Percentiles rank a stretch among this genome's conserved stretches.
Conservation (phyloP, 1,284 basidiomycete species). For the Porogramme epimiltina region DNA sequence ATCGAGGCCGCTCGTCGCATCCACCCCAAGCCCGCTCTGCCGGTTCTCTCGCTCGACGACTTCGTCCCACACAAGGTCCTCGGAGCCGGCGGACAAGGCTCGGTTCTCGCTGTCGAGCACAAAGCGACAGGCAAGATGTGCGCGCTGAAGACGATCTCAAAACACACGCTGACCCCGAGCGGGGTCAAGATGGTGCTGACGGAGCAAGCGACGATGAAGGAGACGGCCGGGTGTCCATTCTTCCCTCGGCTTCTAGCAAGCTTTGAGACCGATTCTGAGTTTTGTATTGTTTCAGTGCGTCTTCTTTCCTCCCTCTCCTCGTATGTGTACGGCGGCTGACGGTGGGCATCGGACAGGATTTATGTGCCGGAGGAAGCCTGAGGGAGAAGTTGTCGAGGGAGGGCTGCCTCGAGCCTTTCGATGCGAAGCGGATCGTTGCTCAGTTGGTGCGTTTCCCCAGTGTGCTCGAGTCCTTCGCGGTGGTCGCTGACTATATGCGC, state of each 20-base stretch:
- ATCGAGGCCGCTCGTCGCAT: constrained; percentile 8
- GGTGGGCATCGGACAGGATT: constrained; percentile 17
- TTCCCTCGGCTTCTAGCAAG: constrained; percentile 21
- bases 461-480: constrained; percentile 36
- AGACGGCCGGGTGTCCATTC: constrained; percentile 13
- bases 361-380: constrained; percentile 22
- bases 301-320: background rate
- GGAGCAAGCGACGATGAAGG: constrained; percentile 15
- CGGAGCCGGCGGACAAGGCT: constrained; percentile 27
- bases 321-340: background rate
- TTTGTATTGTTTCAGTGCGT: constrained; percentile 28
- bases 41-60: constrained; percentile 11
- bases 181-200: constrained; percentile 10
- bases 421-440: constrained; percentile 18
- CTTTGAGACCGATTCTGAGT: constrained; percentile 31
- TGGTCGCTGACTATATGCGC: constrained; percentile 58
- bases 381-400: constrained; percentile 14
- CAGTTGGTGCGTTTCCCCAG: constrained; percentile 24
- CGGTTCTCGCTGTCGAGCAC: constrained; percentile 27
- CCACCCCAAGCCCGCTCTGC: background rate
- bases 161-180: constrained; percentile 8
- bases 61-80: constrained; percentile 22
- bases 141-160: constrained; percentile 29
- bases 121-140: constrained; percentile 9
- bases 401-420: constrained; percentile 7